Base-by-base conservation (phyloP, 805 yeast species). In the Isabelozyma rhagii region DNA sequence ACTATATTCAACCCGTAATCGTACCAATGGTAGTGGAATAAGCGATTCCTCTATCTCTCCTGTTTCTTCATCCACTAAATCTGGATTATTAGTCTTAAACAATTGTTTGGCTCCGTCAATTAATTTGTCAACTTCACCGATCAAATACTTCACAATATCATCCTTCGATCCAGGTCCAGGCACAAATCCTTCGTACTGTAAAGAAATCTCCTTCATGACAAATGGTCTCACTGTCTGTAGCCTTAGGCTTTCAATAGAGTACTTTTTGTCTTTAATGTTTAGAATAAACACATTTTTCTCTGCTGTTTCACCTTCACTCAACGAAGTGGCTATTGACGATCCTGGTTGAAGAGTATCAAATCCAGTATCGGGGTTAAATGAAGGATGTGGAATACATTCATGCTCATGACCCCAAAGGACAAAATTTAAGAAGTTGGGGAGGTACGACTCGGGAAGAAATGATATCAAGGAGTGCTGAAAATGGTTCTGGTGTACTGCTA, bases 401-500 rank as follows among this genome's bases (percentile, higher is more conserved):
- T 94, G 99, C 64, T 94, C 99, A 66, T 94, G 99, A 14, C 99
- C 99, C 99, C 99, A 94, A 1, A 92, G 70, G 0, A 94, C 84
- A 49, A 93, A 73, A 61, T 94, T 91, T 44, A 94, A 60, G 62
- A 92, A 91, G 8, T 77, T 72, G 0, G 98, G 99, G 21, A 94
- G 69, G 57, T 88, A 87, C 47, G 76, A 78, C 55, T 92, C 98
- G 5, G 97, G 98, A 4, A 94, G 72, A 55, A 87, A 87, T 4
- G 89, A 84, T 11, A 15, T n/a, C 42, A 83, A 82, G 1, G 96
- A 81, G 59, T 92, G 92, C 5, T 86, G 82, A 2, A 84, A 79
- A 62, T 89, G 97, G 67, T 94, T 94, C 67, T 94, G 99, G 66
- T 94, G 99, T 8, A 94, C 86, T 44, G 89, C 84, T 75, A 94